These are phyloP conservation scores for Urostyla sp. DNA, from an alignment of 73 alveolate genomes.

Conservation along the genomic window DNA sequence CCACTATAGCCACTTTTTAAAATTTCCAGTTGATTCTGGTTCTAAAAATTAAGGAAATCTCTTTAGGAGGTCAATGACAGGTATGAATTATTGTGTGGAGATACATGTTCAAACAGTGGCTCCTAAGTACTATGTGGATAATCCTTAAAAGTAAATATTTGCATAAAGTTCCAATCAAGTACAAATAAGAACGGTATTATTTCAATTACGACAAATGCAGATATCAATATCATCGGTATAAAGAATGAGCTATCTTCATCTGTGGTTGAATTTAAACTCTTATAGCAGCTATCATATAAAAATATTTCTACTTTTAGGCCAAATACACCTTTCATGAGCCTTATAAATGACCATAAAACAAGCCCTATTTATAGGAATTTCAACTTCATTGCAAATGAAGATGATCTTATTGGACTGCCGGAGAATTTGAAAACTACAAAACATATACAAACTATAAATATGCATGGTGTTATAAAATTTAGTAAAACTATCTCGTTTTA, in stretches of 20 bases:
- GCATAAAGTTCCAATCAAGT: conserved; percentile 50
- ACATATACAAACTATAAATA: neutral
- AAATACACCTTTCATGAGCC: conserved; percentile 11
- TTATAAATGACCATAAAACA: conserved; percentile 24
- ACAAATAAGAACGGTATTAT: conserved; percentile 36
- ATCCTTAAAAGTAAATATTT: conserved; percentile 41
- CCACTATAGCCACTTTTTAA: conserved; percentile 41
- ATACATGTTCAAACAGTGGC: conserved; percentile 30
- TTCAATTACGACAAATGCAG: conserved; percentile 22
- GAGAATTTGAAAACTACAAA: conserved; percentile 28
- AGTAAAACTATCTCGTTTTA: neutral
- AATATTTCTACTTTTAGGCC: conserved; percentile 16
- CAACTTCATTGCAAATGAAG: neutral
- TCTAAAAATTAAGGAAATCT: neutral
- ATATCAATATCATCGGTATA: conserved; percentile 38
- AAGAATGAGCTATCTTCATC: conserved; percentile 9
- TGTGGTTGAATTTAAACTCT: neutral
- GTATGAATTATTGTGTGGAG: conserved; percentile 12
- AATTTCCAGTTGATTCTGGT: neutral
- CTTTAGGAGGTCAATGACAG: conserved; percentile 15
- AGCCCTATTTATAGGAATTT: conserved; percentile 19
- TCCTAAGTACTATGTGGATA: conserved; percentile 31
- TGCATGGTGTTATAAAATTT: conserved; percentile 1
- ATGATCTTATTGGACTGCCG: conserved; percentile 50
- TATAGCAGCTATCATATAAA: conserved; percentile 8